These are phyloP conservation scores for Zygosaccharomyces lentus DNA, from an alignment of 805 yeast species.

Conservation along the genomic window DNA sequence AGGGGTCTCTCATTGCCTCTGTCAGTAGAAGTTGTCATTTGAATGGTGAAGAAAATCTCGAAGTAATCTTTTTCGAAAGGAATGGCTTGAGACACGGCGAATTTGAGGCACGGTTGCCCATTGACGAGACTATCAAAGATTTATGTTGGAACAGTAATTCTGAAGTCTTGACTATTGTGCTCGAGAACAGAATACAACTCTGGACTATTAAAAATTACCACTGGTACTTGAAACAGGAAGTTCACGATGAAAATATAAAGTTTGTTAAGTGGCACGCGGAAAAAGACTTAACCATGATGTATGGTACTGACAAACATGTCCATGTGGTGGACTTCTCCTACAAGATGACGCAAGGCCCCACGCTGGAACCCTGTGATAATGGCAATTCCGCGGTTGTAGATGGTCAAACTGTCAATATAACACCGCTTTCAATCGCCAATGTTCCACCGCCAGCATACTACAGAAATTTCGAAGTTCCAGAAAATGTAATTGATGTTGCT, in stretches of 20 bases:
- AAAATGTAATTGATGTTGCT: constrained; percentile 60
- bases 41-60: constrained; percentile 39
- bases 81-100: constrained; percentile 92
- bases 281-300: constrained; percentile 68
- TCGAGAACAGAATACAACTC: constrained; percentile 61
- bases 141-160: constrained; percentile 79
- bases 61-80: constrained; percentile 78
- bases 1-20: constrained; percentile 81
- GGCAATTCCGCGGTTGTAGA: constrained; percentile 83
- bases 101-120: constrained; percentile 61
- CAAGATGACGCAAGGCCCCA: constrained; percentile 63
- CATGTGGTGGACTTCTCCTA: constrained; percentile 66
- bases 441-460: constrained; percentile 93
- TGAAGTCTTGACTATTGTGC: constrained; percentile 69
- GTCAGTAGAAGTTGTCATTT: constrained; percentile 53
- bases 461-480: constrained; percentile 55
- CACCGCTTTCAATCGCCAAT: constrained; percentile 79
- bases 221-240: constrained; percentile 89
- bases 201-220: constrained; percentile 94
- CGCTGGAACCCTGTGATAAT: constrained; percentile 58
- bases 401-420: constrained; percentile 63
- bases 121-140: constrained; percentile 45
- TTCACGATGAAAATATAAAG: constrained; percentile 36
- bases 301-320: constrained; percentile 50
- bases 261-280: constrained; percentile 84